These are phyloP conservation scores for Talaromyces sp. DNA, from an alignment of 2,329 filamentous ascomycete species.

Conservation along the genomic window DNA sequence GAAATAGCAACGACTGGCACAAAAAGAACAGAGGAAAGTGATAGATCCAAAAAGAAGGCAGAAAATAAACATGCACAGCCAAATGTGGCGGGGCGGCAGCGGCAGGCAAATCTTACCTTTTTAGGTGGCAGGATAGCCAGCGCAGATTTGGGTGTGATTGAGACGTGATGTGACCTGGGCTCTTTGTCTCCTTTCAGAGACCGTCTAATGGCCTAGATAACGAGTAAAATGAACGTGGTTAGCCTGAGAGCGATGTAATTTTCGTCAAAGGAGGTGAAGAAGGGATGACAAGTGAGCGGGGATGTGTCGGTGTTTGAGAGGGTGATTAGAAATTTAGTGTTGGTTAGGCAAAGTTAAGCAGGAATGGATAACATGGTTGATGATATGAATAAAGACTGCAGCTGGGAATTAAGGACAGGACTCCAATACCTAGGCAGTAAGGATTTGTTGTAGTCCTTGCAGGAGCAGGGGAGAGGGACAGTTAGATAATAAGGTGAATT, in stretches of 20 bases:
- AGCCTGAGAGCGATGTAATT: background rate
- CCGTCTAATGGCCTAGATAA: conserved; percentile 69
- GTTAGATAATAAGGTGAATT: conserved; percentile 4
- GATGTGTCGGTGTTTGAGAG: background rate
- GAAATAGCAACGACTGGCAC: background rate
- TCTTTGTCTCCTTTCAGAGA: conserved; percentile 89
- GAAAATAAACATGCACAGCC: conserved; percentile 12
- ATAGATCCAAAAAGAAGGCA: background rate
- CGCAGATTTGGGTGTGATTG: conserved; percentile 79
- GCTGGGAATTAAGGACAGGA: background rate
- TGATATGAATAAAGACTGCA: background rate
- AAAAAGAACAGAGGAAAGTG: background rate
- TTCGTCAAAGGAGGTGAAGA: background rate
- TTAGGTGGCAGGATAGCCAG: conserved; percentile 88
- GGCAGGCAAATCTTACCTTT: conserved; percentile 63
- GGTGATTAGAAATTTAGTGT: conserved; percentile 3
- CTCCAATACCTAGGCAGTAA: background rate
- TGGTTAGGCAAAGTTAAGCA: background rate
- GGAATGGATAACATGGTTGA: background rate
- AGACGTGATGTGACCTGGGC: conserved; percentile 66
- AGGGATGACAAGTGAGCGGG: background rate
- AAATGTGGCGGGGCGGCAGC: conserved; percentile 16
- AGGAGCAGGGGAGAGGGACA: conserved; percentile 4
- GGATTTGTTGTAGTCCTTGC: background rate
- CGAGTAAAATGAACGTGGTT: conserved; percentile 1